Evolutionary conservation across 2,329 filamentous ascomycete genomes (phyloP).

Genomic region (Fusarium sp.): DNA sequence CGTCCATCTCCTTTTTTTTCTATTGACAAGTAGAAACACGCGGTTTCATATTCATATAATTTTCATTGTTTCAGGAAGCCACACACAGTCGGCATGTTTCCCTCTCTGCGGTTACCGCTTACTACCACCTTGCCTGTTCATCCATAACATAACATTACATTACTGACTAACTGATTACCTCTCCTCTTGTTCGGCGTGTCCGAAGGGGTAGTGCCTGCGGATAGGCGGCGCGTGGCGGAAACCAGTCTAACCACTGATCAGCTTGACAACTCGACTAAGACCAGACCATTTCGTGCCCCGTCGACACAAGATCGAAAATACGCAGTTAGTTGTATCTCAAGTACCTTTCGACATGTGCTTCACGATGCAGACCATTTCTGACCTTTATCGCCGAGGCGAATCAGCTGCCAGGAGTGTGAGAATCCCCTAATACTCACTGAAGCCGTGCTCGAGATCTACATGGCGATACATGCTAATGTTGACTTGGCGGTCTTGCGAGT

Average conservation of each 20-base stretch:
- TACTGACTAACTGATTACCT: background rate
- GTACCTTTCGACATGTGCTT: constrained; percentile 20
- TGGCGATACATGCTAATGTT: background rate
- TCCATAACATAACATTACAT: background rate
- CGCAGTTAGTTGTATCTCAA: background rate
- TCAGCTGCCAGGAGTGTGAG: background rate
- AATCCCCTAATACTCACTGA: background rate
- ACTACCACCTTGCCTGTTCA: background rate
- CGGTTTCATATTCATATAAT: background rate
- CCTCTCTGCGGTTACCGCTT: background rate
- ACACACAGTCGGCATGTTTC: background rate
- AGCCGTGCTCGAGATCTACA: constrained; percentile 11
- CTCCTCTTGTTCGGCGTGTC: constrained; percentile 27
- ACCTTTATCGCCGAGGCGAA: background rate
- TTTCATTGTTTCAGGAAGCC: constrained; percentile 9
- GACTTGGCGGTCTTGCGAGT: background rate
- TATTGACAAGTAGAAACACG: background rate
- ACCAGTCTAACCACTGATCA: constrained; percentile 24
- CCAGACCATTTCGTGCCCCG: background rate
- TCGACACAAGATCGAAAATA: background rate
- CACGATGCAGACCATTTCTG: background rate
- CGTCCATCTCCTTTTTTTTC: background rate
- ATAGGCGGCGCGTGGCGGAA: constrained; percentile 28
- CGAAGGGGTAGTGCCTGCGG: constrained; percentile 35
- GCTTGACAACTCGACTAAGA: constrained; percentile 16